Evolutionary conservation across 2,329 filamentous ascomycete species (phyloP).

Genomic region (Cladophialophora yegresii): DNA sequence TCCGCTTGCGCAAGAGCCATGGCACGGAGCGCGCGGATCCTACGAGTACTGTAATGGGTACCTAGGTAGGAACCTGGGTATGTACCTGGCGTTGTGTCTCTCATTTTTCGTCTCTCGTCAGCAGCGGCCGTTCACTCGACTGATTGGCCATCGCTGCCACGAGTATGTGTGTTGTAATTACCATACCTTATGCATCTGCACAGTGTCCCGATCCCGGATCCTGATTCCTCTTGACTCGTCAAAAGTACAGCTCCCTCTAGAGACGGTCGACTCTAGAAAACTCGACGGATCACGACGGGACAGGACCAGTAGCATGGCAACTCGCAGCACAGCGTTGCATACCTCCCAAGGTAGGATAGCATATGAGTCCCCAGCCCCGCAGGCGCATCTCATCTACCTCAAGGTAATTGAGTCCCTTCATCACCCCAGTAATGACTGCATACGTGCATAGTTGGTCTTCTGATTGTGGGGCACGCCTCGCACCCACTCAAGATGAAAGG

Average conservation of each 20-base stretch:
- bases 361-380: background rate
- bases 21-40: background rate
- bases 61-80: too few species aligned
- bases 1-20: constrained; percentile 8
- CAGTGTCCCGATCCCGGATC: background rate
- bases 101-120: background rate
- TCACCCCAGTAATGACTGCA: too few species aligned
- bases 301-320: background rate
- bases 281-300: background rate
- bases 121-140: background rate
- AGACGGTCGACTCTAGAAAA: background rate
- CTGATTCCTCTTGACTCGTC: constrained; percentile 1
- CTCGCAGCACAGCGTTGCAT: too few species aligned
- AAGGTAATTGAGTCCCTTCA: background rate
- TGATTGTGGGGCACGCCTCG: too few species aligned
- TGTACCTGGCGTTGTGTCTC: background rate
- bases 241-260: constrained; percentile 2
- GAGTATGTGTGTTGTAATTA: too few species aligned
- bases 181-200: too few species aligned
- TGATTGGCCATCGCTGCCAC: background rate
- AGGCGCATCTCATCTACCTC: background rate
- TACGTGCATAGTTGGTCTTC: too few species aligned
- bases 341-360: background rate
- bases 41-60: background rate
- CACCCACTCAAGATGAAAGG: too few species aligned